Evolutionary conservation across 495 filamentous ascomycete genomes (phyloP), one percentile per base, ranked within the genome.

Genomic region (Aspergillus kassunensis): DNA sequence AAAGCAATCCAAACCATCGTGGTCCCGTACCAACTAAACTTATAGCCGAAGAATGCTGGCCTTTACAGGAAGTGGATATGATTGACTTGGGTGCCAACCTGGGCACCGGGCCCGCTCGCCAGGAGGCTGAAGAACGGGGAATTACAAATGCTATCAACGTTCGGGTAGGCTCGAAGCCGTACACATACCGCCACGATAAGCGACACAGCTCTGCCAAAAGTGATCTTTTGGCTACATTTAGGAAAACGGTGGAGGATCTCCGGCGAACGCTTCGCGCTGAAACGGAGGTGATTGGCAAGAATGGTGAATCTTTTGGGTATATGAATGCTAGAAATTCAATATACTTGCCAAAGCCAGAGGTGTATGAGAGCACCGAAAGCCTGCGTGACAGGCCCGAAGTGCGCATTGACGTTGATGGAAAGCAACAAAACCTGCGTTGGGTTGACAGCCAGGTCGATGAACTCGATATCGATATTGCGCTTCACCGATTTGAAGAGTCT

Each of bases 361-460:
- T 85, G 5, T 82, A 83, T 2, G 82, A 88, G 37, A 82, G 89
- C 54, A 79, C 80, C 1, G 84, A 88, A 2, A 66, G 84, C 15
- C 74, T 90, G 12, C 86, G 92, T 59, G 86, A 91, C 56, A 73
- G 72, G 23, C 74, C 81, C 0, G 82, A 82, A 40, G 80, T 96
- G 68, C 77, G 95, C 30, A 90, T 99, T 51, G 95, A 97, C 56
- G 90, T 97, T 21, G 93, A 97, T 58, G 93, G 95, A 19, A 92
- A 95, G 59, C 91, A 96, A 58, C 89, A 96, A 64, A 96, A 91
- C 59, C 77, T 99, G 15, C 87, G 93, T 18, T 96, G 89, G 88
- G 90, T 97, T 0, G 93, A 99, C 62, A 80, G 82, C 36, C 90
- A 97, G 69, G 85, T 99, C 59, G 93, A 99, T 62, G 91, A 96